Evolutionary conservation across 192 early-diverging fungal species (phyloP).

Genomic region (Globomyces pollinis-pini): DNA sequence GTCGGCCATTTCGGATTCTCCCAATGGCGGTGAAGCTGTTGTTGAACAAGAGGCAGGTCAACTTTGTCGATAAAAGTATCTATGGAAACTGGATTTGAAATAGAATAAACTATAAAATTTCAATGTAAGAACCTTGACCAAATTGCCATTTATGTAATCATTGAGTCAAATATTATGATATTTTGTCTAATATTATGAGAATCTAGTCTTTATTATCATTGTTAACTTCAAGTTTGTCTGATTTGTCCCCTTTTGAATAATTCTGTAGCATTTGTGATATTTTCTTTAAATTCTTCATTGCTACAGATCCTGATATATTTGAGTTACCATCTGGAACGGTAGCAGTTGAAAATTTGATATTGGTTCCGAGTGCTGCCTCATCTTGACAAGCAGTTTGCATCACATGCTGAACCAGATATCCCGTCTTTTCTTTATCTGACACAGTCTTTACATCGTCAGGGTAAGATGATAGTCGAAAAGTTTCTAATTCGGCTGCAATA

Average conservation of each 20-base stretch:
- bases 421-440: conserved; percentile 16
- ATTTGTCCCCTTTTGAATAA: not conserved
- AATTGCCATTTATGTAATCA: too few species aligned
- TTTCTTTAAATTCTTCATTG: conserved; percentile 5
- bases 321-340: not conserved
- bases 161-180: too few species aligned
- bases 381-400: conserved; percentile 18
- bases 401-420: conserved; percentile 36
- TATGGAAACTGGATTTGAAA: not conserved
- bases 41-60: not conserved
- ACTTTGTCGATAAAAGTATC: not conserved
- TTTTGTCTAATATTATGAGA: not conserved
- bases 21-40: not conserved
- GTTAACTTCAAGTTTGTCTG: not conserved
- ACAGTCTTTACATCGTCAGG: conserved; percentile 18
- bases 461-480: conserved; percentile 33
- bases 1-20: conserved; percentile 25
- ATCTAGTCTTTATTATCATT: conserved; percentile 1
- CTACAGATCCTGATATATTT: not conserved
- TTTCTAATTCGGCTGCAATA: conserved; percentile 41
- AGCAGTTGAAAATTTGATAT: not conserved
- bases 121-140: too few species aligned
- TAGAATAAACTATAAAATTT: not conserved
- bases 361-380: conserved; percentile 8
- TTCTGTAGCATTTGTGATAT: not conserved